Base-by-base conservation (phyloP, 2,329 filamentous ascomycete species). In the Pseudocercospora eumusae region DNA sequence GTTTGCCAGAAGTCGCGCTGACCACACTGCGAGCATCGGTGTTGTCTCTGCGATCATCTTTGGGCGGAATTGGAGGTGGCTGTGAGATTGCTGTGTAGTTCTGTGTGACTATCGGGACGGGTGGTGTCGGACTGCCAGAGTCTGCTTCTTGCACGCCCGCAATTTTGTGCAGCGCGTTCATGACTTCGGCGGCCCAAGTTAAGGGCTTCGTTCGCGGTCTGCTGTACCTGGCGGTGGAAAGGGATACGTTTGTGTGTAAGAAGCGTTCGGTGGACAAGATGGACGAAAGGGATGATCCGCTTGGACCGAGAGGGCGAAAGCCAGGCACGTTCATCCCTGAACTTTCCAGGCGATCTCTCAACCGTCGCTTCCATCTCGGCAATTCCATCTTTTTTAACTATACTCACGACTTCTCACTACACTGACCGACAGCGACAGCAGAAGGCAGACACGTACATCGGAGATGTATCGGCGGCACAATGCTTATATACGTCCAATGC, bases 81-180 rank as follows among this genome's bases (percentile, higher is more conserved):
- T 69, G 25, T 67, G 70, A 33, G 68, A 69, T 23, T 66, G 67
- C 52, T 65, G 65, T 27, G 64, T 69, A 61, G 62, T 62, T 50
- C n/a, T 67, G 56, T n/a, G 31, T 59, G 40, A 28, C 31, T 11
- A 44, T 18, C 11, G 56, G 64, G 36, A 56, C 62, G 59, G 66
- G 64, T 57, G 44, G 65, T 40, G 42, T 71, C 65, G 15, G 67
- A 68, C 52, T 57, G 61, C 53, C 20, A 9, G 55, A 27, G 31
- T 57, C 44, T 23, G 67, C 70, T 36, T 74, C 73, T 59, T 71
- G 66, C 42, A 75, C 71, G 61, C 74, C 73, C 52, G 73, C 73
- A 21, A 74, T 61, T 33, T 69, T 71, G 67, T 74, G 69, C 52
- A 75, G 68, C n/a, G 73, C 68, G 42, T 75, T 69, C 74, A 75